Percentiles rank a stretch among this genome's conserved stretches.
Conservation (phyloP, 1,284 basidiomycete genomes). For the Ceratobasidium sp. region DNA sequence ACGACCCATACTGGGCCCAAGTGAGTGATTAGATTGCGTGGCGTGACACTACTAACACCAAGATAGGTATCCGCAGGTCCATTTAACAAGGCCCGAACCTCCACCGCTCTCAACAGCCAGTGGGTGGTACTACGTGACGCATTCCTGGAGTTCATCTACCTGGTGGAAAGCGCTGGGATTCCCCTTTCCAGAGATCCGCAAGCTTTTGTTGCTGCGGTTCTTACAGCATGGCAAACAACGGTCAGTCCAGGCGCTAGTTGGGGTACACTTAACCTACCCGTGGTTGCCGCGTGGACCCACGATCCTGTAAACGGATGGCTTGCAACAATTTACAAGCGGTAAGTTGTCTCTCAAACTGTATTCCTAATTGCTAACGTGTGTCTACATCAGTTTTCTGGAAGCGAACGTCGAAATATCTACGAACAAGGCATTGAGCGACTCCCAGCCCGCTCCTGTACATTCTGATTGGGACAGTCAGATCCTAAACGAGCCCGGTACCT, state of each 20-base stretch:
- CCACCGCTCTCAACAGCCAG: background rate
- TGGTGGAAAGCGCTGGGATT: background rate
- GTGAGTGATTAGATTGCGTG: background rate
- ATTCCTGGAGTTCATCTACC: background rate
- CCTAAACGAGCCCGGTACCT: too few relatives aligned
- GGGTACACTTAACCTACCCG: background rate
- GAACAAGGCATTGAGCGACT: too few relatives aligned
- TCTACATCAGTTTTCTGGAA: too few relatives aligned
- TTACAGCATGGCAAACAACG: background rate
- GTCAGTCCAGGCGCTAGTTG: background rate
- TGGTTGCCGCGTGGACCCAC: constrained; percentile 1
- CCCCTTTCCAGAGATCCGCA: background rate
- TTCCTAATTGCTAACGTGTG: too few relatives aligned
- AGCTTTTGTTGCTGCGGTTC: background rate
- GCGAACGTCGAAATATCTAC: too few relatives aligned
- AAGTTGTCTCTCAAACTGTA: background rate
- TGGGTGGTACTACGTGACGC: background rate
- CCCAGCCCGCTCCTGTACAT: too few relatives aligned
- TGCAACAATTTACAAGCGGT: background rate
- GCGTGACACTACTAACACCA: background rate
- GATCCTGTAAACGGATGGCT: constrained; percentile 3
- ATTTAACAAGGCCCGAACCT: background rate
- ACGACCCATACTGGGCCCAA: background rate
- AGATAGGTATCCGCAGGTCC: background rate
- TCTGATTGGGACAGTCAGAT: too few relatives aligned